phyloP scores from a whole-genome alignment of 495 filamentous ascomycete genomes.

The Lasiosphaeria hispida region DNA sequence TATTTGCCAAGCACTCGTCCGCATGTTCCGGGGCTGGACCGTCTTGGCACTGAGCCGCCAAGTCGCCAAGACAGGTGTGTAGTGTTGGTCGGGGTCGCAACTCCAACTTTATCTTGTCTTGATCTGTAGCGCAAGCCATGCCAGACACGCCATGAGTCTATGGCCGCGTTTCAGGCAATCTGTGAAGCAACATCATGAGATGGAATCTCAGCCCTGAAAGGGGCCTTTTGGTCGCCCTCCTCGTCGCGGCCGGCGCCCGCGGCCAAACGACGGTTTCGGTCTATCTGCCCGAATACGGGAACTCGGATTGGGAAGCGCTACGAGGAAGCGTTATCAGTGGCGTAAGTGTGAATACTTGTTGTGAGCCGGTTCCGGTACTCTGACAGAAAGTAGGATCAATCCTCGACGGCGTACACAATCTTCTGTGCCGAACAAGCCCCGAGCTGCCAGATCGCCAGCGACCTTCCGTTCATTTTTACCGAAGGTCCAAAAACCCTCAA shows the following conservation, averaged over 20 bases:
- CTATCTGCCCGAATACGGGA: slow-evolving; percentile 33
- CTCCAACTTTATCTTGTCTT: neutral
- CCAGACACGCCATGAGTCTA: too few species aligned
- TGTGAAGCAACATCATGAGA: neutral
- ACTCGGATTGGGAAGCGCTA: slow-evolving; percentile 29
- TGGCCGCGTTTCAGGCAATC: neutral
- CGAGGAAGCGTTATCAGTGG: slow-evolving; percentile 39
- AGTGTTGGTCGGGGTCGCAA: neutral
- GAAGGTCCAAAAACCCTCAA: slow-evolving; percentile 37
- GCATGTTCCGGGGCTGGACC: neutral
- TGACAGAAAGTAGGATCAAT: slow-evolving; percentile 23
- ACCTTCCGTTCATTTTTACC: slow-evolving; percentile 38
- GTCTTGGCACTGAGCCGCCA: slow-evolving; percentile 9
- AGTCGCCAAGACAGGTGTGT: neutral
- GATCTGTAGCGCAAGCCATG: neutral
- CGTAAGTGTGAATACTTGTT: slow-evolving; percentile 20
- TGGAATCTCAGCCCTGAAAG: neutral
- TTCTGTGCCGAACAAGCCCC: slow-evolving; percentile 36
- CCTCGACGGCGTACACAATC: slow-evolving; percentile 37
- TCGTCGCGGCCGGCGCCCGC: slow-evolving; percentile 11
- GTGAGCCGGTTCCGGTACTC: neutral
- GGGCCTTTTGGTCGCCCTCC: neutral
- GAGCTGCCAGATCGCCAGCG: slow-evolving; percentile 26
- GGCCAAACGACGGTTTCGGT: slow-evolving; percentile 33
- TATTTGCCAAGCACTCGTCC: neutral